phyloP scores from a whole-genome alignment of 345 rosid species.

The Eucalyptus paniculata region DNA sequence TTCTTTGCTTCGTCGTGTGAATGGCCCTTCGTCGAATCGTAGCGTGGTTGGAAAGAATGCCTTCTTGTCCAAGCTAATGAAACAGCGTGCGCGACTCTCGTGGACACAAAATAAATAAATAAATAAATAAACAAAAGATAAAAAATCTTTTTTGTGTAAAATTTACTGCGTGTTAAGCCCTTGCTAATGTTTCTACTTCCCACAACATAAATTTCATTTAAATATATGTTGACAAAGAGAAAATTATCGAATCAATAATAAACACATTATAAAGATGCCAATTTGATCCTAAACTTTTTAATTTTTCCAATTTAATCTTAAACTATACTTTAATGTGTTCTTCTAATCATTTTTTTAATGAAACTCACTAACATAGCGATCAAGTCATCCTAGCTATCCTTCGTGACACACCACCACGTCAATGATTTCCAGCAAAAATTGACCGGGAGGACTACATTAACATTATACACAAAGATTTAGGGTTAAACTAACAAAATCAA shows the following conservation, averaged over 20 bases:
- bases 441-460: too few relatives aligned
- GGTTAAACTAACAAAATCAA: neutral
- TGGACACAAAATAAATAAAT: neutral
- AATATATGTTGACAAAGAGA: rapidly evolving
- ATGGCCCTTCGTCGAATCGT: neutral
- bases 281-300: neutral
- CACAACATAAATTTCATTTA: neutral
- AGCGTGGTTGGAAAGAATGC: neutral
- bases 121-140: neutral
- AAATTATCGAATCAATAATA: neutral
- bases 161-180: neutral
- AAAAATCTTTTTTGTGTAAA: neutral
- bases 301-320: neutral
- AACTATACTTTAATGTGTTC: neutral
- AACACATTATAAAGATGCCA: rapidly evolving
- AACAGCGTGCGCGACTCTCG: neutral
- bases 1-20: neutral
- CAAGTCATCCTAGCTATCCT: too few relatives aligned
- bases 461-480: neutral
- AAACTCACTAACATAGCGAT: too few relatives aligned
- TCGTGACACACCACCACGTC: too few relatives aligned
- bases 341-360: too few relatives aligned
- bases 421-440: rapidly evolving
- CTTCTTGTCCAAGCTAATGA: neutral
- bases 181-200: neutral